These are phyloP conservation scores for Cinnamomum micranthum DNA, from an alignment of 164 flowering plant species.

Conservation along the genomic window DNA sequence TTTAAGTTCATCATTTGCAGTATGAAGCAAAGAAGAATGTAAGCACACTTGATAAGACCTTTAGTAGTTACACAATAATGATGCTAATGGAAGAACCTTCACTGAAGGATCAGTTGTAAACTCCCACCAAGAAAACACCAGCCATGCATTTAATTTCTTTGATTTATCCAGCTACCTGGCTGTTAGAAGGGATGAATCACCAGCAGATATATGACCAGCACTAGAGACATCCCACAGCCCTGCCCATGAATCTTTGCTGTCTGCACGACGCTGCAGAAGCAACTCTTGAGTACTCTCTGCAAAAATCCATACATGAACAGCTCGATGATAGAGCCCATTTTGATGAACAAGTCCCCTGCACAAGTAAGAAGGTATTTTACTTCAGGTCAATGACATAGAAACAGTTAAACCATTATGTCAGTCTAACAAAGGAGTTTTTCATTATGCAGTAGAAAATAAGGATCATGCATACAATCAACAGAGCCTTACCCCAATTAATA, in stretches of 20 bases:
- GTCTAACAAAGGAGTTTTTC: too few relatives aligned
- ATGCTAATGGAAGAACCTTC: not conserved
- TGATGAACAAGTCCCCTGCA: slow-evolving; percentile 68
- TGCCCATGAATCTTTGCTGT: slow-evolving; percentile 88
- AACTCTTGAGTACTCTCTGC: slow-evolving; percentile 79
- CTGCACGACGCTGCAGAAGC: slow-evolving; percentile 81
- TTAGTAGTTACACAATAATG: not conserved
- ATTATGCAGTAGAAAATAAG: too few relatives aligned
- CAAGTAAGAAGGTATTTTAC: not conserved
- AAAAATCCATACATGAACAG: slow-evolving; percentile 86
- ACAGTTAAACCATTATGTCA: too few relatives aligned
- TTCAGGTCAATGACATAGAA: not conserved
- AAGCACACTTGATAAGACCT: not conserved
- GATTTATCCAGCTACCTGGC: slow-evolving; percentile 45
- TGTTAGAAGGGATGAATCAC: slow-evolving; percentile 75
- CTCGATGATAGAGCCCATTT: slow-evolving; percentile 89
- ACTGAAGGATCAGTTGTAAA: not conserved
- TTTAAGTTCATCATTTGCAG: too few relatives aligned
- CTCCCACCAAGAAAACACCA: not conserved
- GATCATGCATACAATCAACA: too few relatives aligned
- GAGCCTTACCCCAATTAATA: too few relatives aligned
- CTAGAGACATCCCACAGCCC: slow-evolving; percentile 93
- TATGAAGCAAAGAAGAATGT: too few relatives aligned
- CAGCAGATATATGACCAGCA: slow-evolving; percentile 94
- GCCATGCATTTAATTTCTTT: not conserved